A percentile compares a stretch with the other conserved stretches of the same genome.
These are phyloP conservation scores for Lactuca sativa DNA, from an alignment of 129 eudicot species.

Conservation along the genomic window DNA sequence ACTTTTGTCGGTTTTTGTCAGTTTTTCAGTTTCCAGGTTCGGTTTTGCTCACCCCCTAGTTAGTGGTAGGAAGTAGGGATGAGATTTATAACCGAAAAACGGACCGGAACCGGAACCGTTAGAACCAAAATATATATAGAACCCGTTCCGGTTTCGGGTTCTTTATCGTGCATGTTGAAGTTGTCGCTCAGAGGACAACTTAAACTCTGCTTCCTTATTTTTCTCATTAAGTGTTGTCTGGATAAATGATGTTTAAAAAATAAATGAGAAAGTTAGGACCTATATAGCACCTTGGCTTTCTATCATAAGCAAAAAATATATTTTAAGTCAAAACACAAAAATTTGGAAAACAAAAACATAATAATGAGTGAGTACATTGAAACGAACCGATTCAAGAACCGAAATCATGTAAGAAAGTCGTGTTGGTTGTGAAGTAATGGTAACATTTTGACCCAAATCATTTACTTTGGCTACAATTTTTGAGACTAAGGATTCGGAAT, in stretches of 20 bases:
- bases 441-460: conserved; percentile 15
- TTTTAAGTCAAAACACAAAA: conserved; percentile 1
- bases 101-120: no score
- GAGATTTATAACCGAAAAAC: no score
- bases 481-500: conserved; percentile 22
- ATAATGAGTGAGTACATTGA: conserved; percentile 29
- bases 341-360: conserved; percentile 16
- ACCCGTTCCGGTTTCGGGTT: no score
- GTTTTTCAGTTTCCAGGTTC: no score
- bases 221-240: not conserved
- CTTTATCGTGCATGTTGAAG: conserved; percentile 59
- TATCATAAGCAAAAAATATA: conserved; percentile 6
- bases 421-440: conserved; percentile 27
- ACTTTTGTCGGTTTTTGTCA: no score
- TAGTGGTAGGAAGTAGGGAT: no score
- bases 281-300: no score
- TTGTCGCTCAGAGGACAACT: conserved; percentile 50
- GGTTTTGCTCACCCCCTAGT: no score
- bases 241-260: no score
- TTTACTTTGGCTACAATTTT: conserved; percentile 8
- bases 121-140: no score
- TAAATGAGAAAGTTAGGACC: no score
- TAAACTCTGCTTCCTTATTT: not conserved
- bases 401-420: conserved; percentile 55
- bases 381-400: conserved; percentile 38